These are phyloP conservation scores for Mollisia scopiformis DNA, from an alignment of 2,329 filamentous ascomycete species.

Conservation along the genomic window DNA sequence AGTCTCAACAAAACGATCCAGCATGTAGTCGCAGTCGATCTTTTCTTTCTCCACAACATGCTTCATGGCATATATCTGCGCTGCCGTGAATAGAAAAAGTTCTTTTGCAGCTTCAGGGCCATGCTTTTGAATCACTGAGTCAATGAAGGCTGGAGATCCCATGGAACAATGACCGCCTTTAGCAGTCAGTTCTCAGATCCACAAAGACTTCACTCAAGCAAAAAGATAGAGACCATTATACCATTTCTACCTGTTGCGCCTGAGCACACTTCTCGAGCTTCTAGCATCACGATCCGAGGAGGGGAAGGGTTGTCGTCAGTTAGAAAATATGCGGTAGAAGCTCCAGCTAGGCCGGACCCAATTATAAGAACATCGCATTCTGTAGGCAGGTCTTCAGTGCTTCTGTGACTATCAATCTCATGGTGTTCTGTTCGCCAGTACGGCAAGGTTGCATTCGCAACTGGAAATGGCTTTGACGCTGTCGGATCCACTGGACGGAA, in stretches of 20 bases:
- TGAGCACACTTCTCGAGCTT: conserved; percentile 44
- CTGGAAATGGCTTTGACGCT: too few species aligned
- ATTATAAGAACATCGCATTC: conserved; percentile 34
- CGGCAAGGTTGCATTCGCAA: conserved; percentile 14
- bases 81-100: conserved; percentile 42
- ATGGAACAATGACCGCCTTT: too few species aligned
- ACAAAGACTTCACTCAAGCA: too few species aligned
- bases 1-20: conserved; percentile 21
- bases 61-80: conserved; percentile 42
- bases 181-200: too few species aligned
- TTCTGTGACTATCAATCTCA: conserved; percentile 21
- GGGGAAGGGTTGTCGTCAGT: conserved; percentile 14
- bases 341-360: conserved; percentile 26
- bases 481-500: too few species aligned
- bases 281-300: conserved; percentile 22
- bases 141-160: background rate
- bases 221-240: too few species aligned
- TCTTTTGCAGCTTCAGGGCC: conserved; percentile 41
- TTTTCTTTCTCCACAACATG: conserved; percentile 42
- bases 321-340: conserved; percentile 20
- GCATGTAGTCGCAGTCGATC: conserved; percentile 44
- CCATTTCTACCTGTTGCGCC: conserved; percentile 45
- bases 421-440: conserved; percentile 26
- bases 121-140: background rate
- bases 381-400: conserved; percentile 19